Base-by-base conservation (phyloP, 2,329 filamentous ascomycete genomes). In the Phyllosticta capitalensis region DNA sequence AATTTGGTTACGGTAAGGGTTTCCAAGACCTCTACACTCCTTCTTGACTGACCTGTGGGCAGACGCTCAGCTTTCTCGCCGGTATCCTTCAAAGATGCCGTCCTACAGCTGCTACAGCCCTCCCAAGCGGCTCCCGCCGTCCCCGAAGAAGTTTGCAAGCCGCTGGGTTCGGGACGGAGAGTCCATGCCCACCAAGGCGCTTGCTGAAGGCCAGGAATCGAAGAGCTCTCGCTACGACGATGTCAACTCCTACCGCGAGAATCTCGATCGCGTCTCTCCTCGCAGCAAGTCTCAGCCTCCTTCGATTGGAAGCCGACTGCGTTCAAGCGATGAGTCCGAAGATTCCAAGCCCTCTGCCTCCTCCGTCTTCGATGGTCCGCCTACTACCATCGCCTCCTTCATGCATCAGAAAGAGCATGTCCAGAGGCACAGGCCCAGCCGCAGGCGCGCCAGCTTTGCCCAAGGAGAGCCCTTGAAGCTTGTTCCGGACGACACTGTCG, bases 381-480 rank as follows among this genome's bases (percentile, higher is more conserved):
- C 60, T 14, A 65, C 64, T 1, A 66, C 65, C 2, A 62, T 69
- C 52, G 63, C 66, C n/a, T 61, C 65, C 10, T 56, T 73, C 28
- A 65, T 71, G 53, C 66, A 67, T 9, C 52, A 59, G 30, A 20
- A 50, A 45, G 21, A 55, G 17, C 10, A 17, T 5, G 17, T 45
- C 30, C 22, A 56, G 17, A 4, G 20, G 6, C 14, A 52, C 19
- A 22, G 17, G 48, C 10, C 22, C 17, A 17, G 33, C 21, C 51
- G 38, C 17, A 17, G 33, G 55, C 51, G 38, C 17, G 17, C 38
- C 14, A 26, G 22, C 19, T 12, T 21, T n/a, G 50, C n/a, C 20
- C 22, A 53, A 9, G 54, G 48, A 30, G 19, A 26, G 24, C 24
- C 17, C 22, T 54, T 70, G 10, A 64, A 70, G 45, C 58, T 60